Base-by-base conservation (phyloP, 306 rosid species). In the Heteromeles arbutifolia region DNA sequence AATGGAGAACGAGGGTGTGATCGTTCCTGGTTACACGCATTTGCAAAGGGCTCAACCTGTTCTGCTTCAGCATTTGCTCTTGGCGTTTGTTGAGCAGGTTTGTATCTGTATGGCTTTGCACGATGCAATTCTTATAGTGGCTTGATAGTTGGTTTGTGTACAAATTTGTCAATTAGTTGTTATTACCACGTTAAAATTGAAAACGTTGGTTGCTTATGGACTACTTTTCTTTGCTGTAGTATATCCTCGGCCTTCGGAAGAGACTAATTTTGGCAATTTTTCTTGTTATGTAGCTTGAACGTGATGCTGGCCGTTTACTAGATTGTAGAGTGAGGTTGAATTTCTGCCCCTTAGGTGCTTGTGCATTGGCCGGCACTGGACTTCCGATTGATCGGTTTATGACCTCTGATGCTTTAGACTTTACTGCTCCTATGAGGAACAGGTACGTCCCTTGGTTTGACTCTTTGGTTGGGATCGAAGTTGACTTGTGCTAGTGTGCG, bases 361-460 rank as follows among this genome's bases (percentile, higher is more conserved):
- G 99, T 88, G 99, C 99, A n/a, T 74, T 95, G 86, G 99, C 99
- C 6, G 97, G 99, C 80, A 92, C 97, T 22, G 99, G 99, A 72
- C 97, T 95, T 53, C 97, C 99, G n/a, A 95, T 95, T 25, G 97
- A 95, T 69, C 88, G 99, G 34, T 92, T 92, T 85, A 95, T 95
- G 99, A 95, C 99, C 62, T 90, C 99, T 19, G 78, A 85, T 13
- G 96, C 91, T 65, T 77, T 95, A 78, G 92, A 88, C 71, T 95
- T 95, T 82, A 83, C 97, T 15, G 97, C 91, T 76, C 99, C 97
- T 24, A 18, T 92, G 96, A 87, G 93, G 82, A 95, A 95, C 82
- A 95, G 99, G 99, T 90, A 88, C 78, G 5, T 58, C 13, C 48
- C 69, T 82, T 65, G 67, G 61, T 76, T 70, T 45, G 71, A 58